Base-by-base conservation (phyloP, 306 rosid species). In the Vigna angularis region DNA sequence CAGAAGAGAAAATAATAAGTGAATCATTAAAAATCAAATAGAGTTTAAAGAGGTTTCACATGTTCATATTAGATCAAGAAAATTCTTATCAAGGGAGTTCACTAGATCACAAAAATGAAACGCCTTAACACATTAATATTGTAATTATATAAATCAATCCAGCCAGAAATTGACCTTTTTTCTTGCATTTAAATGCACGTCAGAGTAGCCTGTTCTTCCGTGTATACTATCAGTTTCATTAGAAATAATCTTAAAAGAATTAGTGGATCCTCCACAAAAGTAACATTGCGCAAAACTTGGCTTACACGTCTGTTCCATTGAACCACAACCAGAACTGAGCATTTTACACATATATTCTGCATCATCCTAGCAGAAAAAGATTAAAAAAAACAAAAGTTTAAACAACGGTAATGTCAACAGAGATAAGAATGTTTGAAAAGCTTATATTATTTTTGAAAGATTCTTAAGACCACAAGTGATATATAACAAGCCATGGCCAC, bases 271-370 rank as follows among this genome's bases (percentile, higher is more conserved):
- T 80, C 90, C 90, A 84, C 93, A 90, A 61, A 87, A 78, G 78
- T 90, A 89, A 77, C 88, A 81, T 47, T 75, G 87, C 64, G 66
- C 49, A 38, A 87, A 56, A 72, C 68, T 68, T 72, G 86, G 84
- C 78, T 73, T 85, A 73, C 88, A 82, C 44, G 22, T 72, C 47
- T 59, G 83, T 38, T 81, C 93, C 49, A 78, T 3, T 51, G 93
- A 47, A 68, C 1, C 5, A 67, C 72, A 73, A 87, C 68, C 74
- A 76, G 69, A 82, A 88, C 66, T 83, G 40, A 95, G 67, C 53
- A 86, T 77, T 87, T 81, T 87, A 81, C 80, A 86, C 95, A 88
- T 67, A 85, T 81, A 88, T 86, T 86, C 93, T 42, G 97, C 97
- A 80, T 95, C 92, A 32, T 75, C 84, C 99, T 95, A 85, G 75